Evolutionary conservation across 345 rosid species (phyloP), one percentile per base, ranked within the genome.

Genomic region (Hibiscus mutabilis): DNA sequence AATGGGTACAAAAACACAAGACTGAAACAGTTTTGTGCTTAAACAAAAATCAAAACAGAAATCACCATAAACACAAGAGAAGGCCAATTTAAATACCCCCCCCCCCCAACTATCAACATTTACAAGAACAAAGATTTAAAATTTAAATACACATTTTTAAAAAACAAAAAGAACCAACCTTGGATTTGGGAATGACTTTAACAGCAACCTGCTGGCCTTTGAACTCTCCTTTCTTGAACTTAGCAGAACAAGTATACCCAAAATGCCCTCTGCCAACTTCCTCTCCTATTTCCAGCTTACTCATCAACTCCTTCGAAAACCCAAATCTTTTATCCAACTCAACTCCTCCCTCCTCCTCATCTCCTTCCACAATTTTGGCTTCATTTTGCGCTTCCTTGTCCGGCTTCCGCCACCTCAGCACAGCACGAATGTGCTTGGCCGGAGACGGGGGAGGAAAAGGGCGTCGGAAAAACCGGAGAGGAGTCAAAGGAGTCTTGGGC

Each of bases 231-330:
- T 91, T 92, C 86, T 87, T 96, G 80, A 85, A 92, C 83, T 71
- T 89, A 18, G 97, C 99, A 74, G 90, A 86, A 73, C 99, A 92
- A 75, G 99, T 92, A 68, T 88, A 92, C 66, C 99, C 99, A 79
- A 89, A 92, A 87, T 96, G 99, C 33, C 99, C 99, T 77, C 99
- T 73, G 58, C 99, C 99, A 57, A 92, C 92, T 76, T 92, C 99
- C 35, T 86, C 91, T 31, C 94, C 96, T 9, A 92, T 61, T 66
- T 92, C 99, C 60, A 87, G 62, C 73, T 70, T 84, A 70, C 86
- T 88, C 35, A 69, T 79, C 61, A 96, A 75, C 72, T 92, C 92
- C 73, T 85, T 89, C 0, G 99, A 91, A 60, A 89, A 96, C 52
- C 98, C 98, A 53, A 96, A 96, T 72, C 96, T 83, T 83, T 90